phyloP scores from a whole-genome alignment of 805 yeast species.

The Lachancea fermentati region DNA sequence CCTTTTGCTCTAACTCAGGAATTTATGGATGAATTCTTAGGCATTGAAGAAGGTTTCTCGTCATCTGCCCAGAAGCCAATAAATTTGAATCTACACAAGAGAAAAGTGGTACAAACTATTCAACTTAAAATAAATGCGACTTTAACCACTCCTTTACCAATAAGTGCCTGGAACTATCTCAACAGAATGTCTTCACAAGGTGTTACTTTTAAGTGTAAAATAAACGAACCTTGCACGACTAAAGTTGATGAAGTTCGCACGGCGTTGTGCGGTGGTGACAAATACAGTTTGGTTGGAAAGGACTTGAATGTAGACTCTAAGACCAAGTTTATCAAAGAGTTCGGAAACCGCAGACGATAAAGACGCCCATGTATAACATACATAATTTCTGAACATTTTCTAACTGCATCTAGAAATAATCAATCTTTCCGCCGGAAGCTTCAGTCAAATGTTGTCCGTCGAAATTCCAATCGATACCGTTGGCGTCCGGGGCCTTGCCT shows the following conservation, averaged over 20 bases:
- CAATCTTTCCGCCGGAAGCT: background rate
- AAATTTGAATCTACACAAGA: background rate
- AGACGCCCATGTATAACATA: background rate
- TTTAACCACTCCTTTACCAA: constrained; percentile 30
- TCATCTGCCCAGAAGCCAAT: background rate
- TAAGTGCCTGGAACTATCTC: constrained; percentile 11
- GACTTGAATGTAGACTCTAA: constrained; percentile 41
- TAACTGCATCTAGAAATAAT: constrained; percentile 3
- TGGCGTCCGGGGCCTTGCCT: constrained; percentile 24
- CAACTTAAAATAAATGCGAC: constrained; percentile 29
- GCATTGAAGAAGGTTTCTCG: constrained; percentile 5
- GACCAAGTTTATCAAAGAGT: constrained; percentile 37
- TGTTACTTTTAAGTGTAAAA: constrained; percentile 19
- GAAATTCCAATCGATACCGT: constrained; percentile 22
- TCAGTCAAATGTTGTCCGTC: constrained; percentile 9
- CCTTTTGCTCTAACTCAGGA: constrained; percentile 40
- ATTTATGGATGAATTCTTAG: constrained; percentile 18
- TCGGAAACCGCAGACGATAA: constrained; percentile 13
- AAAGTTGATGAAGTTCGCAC: constrained; percentile 26
- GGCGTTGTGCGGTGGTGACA: constrained; percentile 40
- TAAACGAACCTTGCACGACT: constrained; percentile 21
- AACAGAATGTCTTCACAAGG: constrained; percentile 19
- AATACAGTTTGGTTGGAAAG: constrained; percentile 43
- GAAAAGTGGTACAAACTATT: constrained; percentile 20
- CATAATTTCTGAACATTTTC: background rate